Base-by-base conservation (phyloP, 345 rosid species). In the Linum tenue region DNA sequence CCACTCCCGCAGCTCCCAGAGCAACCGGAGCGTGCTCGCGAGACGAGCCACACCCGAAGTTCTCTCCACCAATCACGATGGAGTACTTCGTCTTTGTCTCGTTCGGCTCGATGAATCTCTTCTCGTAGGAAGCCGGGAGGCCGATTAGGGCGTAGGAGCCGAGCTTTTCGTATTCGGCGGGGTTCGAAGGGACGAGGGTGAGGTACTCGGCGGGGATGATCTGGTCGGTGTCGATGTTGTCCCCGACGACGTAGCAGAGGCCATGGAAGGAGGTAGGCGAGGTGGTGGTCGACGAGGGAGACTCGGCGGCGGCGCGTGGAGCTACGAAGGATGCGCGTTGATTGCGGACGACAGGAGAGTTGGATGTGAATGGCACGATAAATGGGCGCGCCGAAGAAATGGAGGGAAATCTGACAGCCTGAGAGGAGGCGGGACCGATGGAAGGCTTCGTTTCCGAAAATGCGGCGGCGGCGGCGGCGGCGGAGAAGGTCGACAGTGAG, bases 1-100 rank as follows among this genome's bases (percentile, higher is more conserved):
- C 76, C 6, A 80, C 89, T 43, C 98, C 98, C 3, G 98, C 92
- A 3, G 98, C 98, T 0, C 98, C 98, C 0, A 92, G 72, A 10
- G 97, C 91, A 40, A 92, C 97, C 11, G 98, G 98, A 3, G 97
- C 98, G 71, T 89, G 98, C 77, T 92, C 98, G 31, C 98, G 81
- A 0, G 98, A 92, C 2, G 98, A 92, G 0, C 97, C 98, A 56
- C 98, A 92, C 12, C 98, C 97, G 42, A 92, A 92, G 70, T 92
- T 92, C n/a, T 81, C 92, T 1, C 97, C 98, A 0, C 74, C 97
- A 53, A 92, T 80, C 40, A 92, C 70, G 61, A 92, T 87, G 0
- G 87, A 56, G 80, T 84, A 92, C 61, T 79, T 82, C 1, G 95
- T 82, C 63, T 89, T 90, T 57, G 63, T 75, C 68, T 84, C 79